Percentiles rank a stretch among this genome's conserved stretches.
These are phyloP conservation scores for Pseudogymnoascus sp. DNA, from an alignment of 2,329 filamentous ascomycete species.

Conservation along the genomic window DNA sequence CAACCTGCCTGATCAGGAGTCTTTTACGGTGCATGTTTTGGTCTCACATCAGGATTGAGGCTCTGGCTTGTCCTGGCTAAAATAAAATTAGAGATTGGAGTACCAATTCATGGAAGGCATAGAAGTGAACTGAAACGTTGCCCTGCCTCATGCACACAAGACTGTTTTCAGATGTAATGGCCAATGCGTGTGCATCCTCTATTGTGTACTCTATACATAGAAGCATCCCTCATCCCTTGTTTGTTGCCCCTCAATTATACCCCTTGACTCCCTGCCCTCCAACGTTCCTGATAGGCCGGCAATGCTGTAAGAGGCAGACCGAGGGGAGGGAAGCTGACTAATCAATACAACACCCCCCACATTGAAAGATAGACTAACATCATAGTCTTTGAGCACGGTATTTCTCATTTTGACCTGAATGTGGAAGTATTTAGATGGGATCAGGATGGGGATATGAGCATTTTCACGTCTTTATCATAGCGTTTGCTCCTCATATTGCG, in stretches of 20 bases:
- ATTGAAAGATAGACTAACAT: background rate
- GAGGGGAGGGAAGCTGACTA: background rate
- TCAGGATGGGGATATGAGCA: background rate
- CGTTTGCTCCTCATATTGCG: background rate
- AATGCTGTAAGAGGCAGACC: background rate
- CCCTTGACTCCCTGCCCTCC: background rate
- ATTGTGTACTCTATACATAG: background rate
- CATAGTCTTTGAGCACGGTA: background rate
- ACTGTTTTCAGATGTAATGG: background rate
- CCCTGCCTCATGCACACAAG: background rate
- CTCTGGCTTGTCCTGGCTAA: background rate
- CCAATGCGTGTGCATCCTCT: background rate
- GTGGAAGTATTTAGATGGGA: background rate
- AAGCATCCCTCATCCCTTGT: background rate
- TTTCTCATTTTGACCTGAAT: background rate
- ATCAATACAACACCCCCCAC: background rate
- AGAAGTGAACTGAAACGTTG: background rate
- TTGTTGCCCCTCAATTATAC: slow-evolving; percentile 1
- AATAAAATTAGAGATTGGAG: background rate
- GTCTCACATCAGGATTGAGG: background rate
- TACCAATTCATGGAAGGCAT: background rate
- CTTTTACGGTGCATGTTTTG: background rate
- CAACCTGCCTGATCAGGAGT: background rate
- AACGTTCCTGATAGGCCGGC: background rate
- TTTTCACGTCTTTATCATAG: background rate